Evolutionary conservation across 2,329 filamentous ascomycete species (phyloP).

Genomic region (Colletotrichum tamarilloi): DNA sequence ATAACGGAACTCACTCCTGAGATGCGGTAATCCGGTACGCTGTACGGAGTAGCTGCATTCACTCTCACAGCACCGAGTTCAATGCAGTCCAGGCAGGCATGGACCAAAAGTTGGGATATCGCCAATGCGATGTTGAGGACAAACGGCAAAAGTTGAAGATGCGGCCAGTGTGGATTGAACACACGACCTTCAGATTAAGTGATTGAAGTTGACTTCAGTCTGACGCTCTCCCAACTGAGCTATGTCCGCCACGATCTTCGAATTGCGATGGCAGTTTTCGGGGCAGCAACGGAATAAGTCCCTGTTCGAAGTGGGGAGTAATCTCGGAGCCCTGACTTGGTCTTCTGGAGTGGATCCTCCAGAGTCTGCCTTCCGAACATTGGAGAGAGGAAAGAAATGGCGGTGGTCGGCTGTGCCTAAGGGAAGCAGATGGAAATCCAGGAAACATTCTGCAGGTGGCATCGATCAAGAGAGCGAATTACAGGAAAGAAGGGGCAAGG

Average conservation of each 20-base stretch:
- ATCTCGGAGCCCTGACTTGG: not conserved
- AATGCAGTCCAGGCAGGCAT: not conserved
- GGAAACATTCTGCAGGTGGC: not conserved
- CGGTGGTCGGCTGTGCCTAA: not conserved
- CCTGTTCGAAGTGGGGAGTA: not conserved
- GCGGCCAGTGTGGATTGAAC: slow-evolving; percentile 37
- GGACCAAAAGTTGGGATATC: not conserved
- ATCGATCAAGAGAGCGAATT: not conserved
- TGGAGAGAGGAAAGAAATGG: not conserved
- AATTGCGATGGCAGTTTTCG: rapidly evolving
- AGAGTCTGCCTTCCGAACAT: not conserved
- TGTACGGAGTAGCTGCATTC: too few relatives aligned
- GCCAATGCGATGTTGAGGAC: not conserved
- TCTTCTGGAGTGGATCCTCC: not conserved
- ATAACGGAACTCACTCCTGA: not conserved
- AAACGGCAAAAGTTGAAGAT: slow-evolving; percentile 13
- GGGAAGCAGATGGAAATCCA: not conserved
- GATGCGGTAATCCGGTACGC: too few relatives aligned
- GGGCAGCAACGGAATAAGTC: not conserved
- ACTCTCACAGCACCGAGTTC: not conserved
- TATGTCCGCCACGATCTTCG: slow-evolving; percentile 34
- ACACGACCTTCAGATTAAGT: slow-evolving; percentile 35
- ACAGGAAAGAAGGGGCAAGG: not conserved
- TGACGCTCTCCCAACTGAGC: slow-evolving; percentile 36
- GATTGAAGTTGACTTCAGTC: slow-evolving; percentile 35